Percentiles rank a stretch among this genome's conserved stretches.
These are phyloP conservation scores for Bullera alba DNA, from an alignment of 768 basidiomycete species.

Conservation along the genomic window DNA sequence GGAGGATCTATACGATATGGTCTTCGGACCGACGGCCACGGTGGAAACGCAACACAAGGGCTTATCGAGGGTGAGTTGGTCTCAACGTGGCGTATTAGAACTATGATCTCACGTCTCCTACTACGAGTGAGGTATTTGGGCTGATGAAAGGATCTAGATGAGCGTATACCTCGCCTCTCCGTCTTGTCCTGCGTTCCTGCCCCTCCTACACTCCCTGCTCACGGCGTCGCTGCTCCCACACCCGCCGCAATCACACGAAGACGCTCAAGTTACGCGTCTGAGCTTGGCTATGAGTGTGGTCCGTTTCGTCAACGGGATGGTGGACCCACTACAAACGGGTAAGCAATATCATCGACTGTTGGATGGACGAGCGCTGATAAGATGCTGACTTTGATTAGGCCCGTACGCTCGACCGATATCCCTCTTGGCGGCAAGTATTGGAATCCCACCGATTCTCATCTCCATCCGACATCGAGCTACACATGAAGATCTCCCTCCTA, in stretches of 20 bases:
- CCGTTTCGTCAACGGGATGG: conserved; percentile 86
- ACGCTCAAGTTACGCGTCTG: conserved; percentile 55
- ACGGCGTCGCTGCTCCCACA: conserved; percentile 29
- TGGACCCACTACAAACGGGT: conserved; percentile 82
- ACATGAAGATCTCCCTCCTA: conserved; percentile 84
- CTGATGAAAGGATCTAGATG: conserved; percentile 31
- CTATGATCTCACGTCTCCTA: neutral
- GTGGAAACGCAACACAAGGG: conserved; percentile 11
- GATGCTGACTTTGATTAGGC: conserved; percentile 41
- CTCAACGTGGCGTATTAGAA: neutral
- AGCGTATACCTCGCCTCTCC: conserved; percentile 39
- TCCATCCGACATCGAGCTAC: conserved; percentile 91
- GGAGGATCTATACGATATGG: conserved; percentile 37
- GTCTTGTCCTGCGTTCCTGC: conserved; percentile 41
- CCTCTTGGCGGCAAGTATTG: conserved; percentile 75
- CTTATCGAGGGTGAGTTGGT: conserved; percentile 35
- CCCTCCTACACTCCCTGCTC: conserved; percentile 37
- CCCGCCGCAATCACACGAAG: conserved; percentile 7
- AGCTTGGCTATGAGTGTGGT: conserved; percentile 74
- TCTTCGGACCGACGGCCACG: conserved; percentile 35
- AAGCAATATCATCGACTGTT: conserved; percentile 2
- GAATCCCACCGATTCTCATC: conserved; percentile 80
- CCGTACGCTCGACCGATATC: conserved; percentile 85
- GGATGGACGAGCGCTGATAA: neutral
- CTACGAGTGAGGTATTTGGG: neutral